Conservation (phyloP, 2,329 filamentous ascomycete species). For the Cordyceps sp. region DNA sequence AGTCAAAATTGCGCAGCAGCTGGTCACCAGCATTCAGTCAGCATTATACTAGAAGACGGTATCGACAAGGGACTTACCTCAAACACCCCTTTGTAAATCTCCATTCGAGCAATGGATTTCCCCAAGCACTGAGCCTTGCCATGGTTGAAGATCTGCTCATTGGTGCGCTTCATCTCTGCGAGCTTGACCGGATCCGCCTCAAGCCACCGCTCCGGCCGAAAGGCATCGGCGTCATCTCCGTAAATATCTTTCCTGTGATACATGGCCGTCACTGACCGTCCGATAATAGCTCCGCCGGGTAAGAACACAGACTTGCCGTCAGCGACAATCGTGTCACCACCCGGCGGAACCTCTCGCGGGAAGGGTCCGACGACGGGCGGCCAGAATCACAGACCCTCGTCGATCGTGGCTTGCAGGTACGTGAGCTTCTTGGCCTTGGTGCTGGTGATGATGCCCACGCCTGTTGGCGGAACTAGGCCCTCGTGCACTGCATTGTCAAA, state of each 20-base stretch:
- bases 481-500: neutral
- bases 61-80: conserved; percentile 16
- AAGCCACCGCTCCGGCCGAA: conserved; percentile 13
- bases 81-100: conserved; percentile 20
- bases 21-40: conserved; percentile 2
- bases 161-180: conserved; percentile 17
- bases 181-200: too few relatives aligned
- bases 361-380: neutral
- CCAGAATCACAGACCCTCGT: neutral
- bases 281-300: neutral
- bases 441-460: neutral
- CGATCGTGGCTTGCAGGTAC: neutral
- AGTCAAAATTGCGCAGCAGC: conserved; percentile 13
- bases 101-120: conserved; percentile 18
- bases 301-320: neutral
- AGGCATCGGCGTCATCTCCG: conserved; percentile 12
- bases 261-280: conserved; percentile 3
- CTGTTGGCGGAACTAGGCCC: neutral
- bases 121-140: conserved; percentile 22
- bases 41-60: neutral
- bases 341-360: neutral
- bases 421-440: neutral
- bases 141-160: conserved; percentile 20
- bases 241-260: conserved; percentile 12
- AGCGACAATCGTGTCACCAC: neutral